Conservation (phyloP, 371 early-diverging fungal genomes). For the Parasitella parasitica region DNA sequence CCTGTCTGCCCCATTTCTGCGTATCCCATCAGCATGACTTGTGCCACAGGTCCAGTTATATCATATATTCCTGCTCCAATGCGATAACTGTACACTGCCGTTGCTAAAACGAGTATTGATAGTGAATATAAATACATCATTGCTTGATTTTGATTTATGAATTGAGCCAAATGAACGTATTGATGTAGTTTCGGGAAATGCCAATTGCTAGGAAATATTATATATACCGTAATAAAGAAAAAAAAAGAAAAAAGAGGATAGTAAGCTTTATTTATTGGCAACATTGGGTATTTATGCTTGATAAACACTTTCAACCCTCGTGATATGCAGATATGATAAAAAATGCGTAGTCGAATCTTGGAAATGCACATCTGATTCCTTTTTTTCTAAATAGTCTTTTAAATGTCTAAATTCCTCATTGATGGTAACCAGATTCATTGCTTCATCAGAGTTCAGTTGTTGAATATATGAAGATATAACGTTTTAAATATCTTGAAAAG, state of each 20-base stretch:
- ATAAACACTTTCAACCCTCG: background rate
- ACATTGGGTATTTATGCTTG: background rate
- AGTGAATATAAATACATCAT: background rate
- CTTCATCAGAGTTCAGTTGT: too few relatives aligned
- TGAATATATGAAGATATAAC: background rate
- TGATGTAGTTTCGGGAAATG: background rate
- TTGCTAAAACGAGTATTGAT: background rate
- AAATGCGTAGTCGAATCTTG: background rate
- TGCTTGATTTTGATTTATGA: background rate
- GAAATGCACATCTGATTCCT: too few relatives aligned
- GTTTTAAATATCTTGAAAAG: background rate
- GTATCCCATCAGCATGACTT: constrained; percentile 58
- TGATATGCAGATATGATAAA: background rate
- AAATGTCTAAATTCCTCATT: too few relatives aligned
- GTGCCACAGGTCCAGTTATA: constrained; percentile 47
- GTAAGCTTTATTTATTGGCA: background rate
- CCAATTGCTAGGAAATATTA: background rate
- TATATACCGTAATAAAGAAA: background rate
- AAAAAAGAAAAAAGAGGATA: background rate
- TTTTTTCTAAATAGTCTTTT: background rate
- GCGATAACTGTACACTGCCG: constrained; percentile 6
- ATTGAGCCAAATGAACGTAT: background rate
- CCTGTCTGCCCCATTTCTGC: constrained; percentile 52
- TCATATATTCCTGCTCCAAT: constrained; percentile 48
- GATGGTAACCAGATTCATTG: too few relatives aligned